Percentiles rank a stretch among this genome's conserved stretches.
Evolutionary conservation across 2,329 filamentous ascomycete species (phyloP).

Genomic region (Clarireedia paspali): DNA sequence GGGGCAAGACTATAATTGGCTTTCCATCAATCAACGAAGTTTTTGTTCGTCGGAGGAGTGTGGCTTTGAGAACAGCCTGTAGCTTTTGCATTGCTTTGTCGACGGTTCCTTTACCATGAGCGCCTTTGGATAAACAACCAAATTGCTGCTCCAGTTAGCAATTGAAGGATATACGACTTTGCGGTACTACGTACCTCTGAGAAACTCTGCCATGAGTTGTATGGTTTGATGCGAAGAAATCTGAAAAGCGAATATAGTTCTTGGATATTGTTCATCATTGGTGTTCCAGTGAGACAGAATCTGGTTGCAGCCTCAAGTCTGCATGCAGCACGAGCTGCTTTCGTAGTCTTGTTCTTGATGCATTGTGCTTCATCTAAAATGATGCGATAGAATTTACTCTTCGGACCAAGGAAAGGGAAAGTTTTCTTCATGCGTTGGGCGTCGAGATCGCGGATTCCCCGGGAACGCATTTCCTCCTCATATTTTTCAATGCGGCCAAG

Average conservation of each 20-base stretch:
- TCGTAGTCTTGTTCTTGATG: slow-evolving; percentile 68
- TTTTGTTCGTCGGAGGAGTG: slow-evolving; percentile 79
- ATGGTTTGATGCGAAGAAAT: slow-evolving; percentile 72
- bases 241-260: slow-evolving; percentile 72
- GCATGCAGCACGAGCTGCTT: slow-evolving; percentile 51
- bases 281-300: slow-evolving; percentile 73
- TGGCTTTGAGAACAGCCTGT: slow-evolving; percentile 68
- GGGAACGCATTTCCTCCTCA: slow-evolving; percentile 21
- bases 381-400: slow-evolving; percentile 57
- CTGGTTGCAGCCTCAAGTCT: slow-evolving; percentile 53
- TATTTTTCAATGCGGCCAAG: slow-evolving; percentile 53
- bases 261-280: slow-evolving; percentile 79
- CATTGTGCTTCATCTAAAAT: slow-evolving; percentile 75
- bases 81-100: slow-evolving; percentile 58
- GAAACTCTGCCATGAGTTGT: slow-evolving; percentile 58
- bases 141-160: slow-evolving; percentile 19
- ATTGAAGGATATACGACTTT: slow-evolving; percentile 12
- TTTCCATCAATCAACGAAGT: slow-evolving; percentile 70
- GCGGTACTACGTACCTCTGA: slow-evolving; percentile 35
- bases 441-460: slow-evolving; percentile 23
- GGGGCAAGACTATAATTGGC: slow-evolving; percentile 62
- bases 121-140: slow-evolving; percentile 22
- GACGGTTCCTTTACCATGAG: slow-evolving; percentile 10
- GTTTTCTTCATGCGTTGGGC: slow-evolving; percentile 31
- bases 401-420: slow-evolving; percentile 47